Evolutionary conservation across 2,329 filamentous ascomycete genomes (phyloP).

Genomic region (Botryosphaeria dothidea): DNA sequence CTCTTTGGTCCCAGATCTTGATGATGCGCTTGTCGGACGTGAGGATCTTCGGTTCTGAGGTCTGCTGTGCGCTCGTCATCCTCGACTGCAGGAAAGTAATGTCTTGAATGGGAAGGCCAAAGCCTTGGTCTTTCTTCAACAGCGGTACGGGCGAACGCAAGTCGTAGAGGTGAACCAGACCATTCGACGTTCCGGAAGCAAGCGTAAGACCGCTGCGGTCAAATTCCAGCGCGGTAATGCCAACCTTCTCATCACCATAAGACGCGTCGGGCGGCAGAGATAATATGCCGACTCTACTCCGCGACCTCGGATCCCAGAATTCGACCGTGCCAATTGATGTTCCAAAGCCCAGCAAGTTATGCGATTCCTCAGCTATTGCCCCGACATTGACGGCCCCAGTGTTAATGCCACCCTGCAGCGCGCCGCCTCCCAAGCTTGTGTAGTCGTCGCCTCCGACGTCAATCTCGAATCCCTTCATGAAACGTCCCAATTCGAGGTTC

Average conservation of each 20-base stretch:
- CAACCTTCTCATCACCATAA: slow-evolving; percentile 47
- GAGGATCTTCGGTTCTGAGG: slow-evolving; percentile 71
- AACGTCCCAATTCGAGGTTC: slow-evolving; percentile 88
- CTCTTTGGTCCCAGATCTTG: slow-evolving; percentile 88
- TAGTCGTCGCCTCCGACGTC: slow-evolving; percentile 85
- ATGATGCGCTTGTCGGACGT: slow-evolving; percentile 94
- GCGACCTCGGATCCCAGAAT: slow-evolving; percentile 89
- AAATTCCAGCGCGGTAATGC: slow-evolving; percentile 87
- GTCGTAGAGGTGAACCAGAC: slow-evolving; percentile 89
- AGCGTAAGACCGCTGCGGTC: slow-evolving; percentile 80
- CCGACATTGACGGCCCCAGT: slow-evolving; percentile 86
- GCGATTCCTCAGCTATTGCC: slow-evolving; percentile 82
- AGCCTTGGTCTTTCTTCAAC: slow-evolving; percentile 92
- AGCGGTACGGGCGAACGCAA: slow-evolving; percentile 83
- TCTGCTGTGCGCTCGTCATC: slow-evolving; percentile 65
- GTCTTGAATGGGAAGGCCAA: slow-evolving; percentile 88
- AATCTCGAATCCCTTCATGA: slow-evolving; percentile 91
- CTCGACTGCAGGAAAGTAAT: slow-evolving; percentile 70
- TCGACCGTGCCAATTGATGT: slow-evolving; percentile 95
- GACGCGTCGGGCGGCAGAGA: slow-evolving; percentile 49
- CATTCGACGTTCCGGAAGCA: slow-evolving; percentile 83
- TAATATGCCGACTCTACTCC: slow-evolving; percentile 77
- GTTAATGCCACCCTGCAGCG: slow-evolving; percentile 82
- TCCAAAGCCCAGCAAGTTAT: slow-evolving; percentile 89
- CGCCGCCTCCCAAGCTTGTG: slow-evolving; percentile 63